These are phyloP conservation scores for Rhamnella rubrinervis DNA, from an alignment of 331 rosid species.

Conservation along the genomic window DNA sequence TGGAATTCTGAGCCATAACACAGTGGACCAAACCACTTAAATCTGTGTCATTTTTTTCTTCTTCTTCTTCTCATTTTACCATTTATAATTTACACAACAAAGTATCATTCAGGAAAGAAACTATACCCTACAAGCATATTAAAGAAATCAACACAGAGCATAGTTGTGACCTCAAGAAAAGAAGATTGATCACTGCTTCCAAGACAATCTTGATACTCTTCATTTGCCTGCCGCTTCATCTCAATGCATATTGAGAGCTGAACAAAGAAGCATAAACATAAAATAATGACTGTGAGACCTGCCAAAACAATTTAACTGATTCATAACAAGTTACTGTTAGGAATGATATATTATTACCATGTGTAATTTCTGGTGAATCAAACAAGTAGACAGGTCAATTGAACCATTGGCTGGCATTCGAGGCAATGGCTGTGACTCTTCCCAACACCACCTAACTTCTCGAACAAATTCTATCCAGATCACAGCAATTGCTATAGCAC, in stretches of 20 bases:
- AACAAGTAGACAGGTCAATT: conserved; percentile 81
- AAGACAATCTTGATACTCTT: conserved; percentile 89
- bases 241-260: conserved; percentile 94
- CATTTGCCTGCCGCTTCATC: conserved; percentile 59
- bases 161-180: conserved; percentile 54
- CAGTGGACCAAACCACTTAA: no score
- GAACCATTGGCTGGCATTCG: conserved; percentile 70
- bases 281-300: neutral
- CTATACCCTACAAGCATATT: conserved; percentile 10
- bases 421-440: conserved; percentile 88
- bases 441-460: conserved; percentile 99
- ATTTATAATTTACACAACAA: no score
- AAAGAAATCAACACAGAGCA: conserved; percentile 16
- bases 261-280: conserved; percentile 22
- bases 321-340: conserved; percentile 1
- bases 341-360: conserved; percentile 56
- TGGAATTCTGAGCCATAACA: no score
- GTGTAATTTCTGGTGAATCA: conserved; percentile 87
- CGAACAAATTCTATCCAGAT: conserved; percentile 95
- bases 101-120: neutral
- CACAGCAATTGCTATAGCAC: conserved; percentile 63
- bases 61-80: no score
- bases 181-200: conserved; percentile 69
- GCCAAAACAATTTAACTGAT: neutral
- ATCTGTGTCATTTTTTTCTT: no score